Base-by-base conservation (phyloP, 306 rosid species). In the Begonia peltatifolia region DNA sequence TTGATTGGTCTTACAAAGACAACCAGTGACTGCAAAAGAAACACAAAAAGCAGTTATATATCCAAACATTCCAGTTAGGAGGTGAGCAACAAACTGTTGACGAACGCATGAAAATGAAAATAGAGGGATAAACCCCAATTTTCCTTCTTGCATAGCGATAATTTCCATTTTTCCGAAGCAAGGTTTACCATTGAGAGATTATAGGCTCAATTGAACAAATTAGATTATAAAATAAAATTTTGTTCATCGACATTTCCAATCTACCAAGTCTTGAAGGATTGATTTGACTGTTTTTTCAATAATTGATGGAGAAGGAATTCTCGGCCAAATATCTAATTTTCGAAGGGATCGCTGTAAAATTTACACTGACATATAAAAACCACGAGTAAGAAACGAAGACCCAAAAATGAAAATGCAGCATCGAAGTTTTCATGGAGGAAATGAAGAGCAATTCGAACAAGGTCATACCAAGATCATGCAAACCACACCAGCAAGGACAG, bases 1-100 rank as follows among this genome's bases (percentile, higher is more conserved):
- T 85, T 89, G 73, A 89, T 71, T 63, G 95, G 94, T 65, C 80
- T 83, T 47, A 63, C 80, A 67, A 90, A 85, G 56, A 85, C 84
- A 63, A 83, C 62, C 73, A 83, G 16, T 25, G 97, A 90, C 97
- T 90, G 92, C 87, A 70, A 74, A 74, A 69, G 54, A 75, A 60
- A 62, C 16, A 53, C 52, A 56, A 9, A n/a, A 6, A 23, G 25
- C 10, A 50, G 57, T 49, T 46, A 62, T 47, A 44, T 55, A 22
- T 14, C 22, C 52, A 57, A 38, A 35, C 63, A 30, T 59, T 49
- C 41, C 50, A 10, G 14, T 50, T 52, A 42, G 56, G 16, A 14
- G 18, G 57, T 5, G 54, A 50, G 50, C 49, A 11, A 3, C 14
- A 44, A 8, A n/a, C 6, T 10, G 12, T n/a, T 1, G 48, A 12